Evolutionary conservation across 1,284 basidiomycete species (phyloP).

Genomic region (Peniophora sp.): DNA sequence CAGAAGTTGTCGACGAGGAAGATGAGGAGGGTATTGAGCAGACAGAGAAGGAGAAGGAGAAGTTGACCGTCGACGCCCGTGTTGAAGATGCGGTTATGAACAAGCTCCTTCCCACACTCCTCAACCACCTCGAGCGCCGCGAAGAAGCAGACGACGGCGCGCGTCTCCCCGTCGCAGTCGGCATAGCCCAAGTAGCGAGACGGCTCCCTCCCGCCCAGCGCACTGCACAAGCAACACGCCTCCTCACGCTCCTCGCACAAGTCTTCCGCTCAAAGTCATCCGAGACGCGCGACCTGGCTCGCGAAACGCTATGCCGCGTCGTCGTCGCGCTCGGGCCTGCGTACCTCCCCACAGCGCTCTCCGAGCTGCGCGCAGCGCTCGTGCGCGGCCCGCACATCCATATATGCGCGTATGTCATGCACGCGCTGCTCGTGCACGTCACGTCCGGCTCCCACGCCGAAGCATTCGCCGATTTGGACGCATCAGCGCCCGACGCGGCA

Average conservation of each 20-base stretch:
- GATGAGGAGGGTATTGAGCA: conserved; percentile 21
- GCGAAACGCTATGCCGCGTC: conserved; percentile 84
- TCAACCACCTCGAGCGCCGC: conserved; percentile 75
- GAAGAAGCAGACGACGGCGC: conserved; percentile 79
- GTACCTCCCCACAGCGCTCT: conserved; percentile 70
- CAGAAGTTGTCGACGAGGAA: conserved; percentile 20
- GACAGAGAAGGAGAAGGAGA: conserved; percentile 19
- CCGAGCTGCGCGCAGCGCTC: conserved; percentile 79
- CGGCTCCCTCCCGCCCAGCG: conserved; percentile 69
- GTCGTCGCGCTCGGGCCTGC: conserved; percentile 66
- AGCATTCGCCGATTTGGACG: conserved; percentile 63
- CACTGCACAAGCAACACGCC: conserved; percentile 69
- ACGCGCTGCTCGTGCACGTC: conserved; percentile 77
- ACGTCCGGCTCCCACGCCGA: conserved; percentile 52
- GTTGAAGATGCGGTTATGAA: conserved; percentile 76
- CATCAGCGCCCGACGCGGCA: conserved; percentile 71
- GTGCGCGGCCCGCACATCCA: conserved; percentile 92
- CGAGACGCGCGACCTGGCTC: conserved; percentile 85
- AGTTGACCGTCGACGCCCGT: conserved; percentile 21
- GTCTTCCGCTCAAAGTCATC: conserved; percentile 89
- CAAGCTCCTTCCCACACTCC: conserved; percentile 69
- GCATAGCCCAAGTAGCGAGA: conserved; percentile 80
- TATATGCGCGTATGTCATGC: conserved; percentile 80
- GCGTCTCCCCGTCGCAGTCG: conserved; percentile 84
- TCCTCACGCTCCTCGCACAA: conserved; percentile 83